Percentiles rank a stretch among this genome's conserved stretches.
phyloP scores from a whole-genome alignment of 768 basidiomycete species.

The Phlegmacium glaucopus region DNA sequence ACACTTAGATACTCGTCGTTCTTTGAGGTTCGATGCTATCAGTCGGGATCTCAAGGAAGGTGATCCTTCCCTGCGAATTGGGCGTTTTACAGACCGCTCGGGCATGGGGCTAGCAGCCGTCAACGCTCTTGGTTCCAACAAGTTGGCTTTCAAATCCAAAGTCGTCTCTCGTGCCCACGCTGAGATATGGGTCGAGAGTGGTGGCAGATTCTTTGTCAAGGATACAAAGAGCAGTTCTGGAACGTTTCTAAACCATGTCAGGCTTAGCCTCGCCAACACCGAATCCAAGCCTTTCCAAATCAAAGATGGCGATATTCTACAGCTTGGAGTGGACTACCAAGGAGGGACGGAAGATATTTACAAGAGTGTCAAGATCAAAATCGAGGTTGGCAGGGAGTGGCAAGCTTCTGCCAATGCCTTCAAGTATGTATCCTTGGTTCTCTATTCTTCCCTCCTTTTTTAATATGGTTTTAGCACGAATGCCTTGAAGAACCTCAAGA shows the following conservation, averaged over 20 bases:
- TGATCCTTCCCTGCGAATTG: constrained; percentile 77
- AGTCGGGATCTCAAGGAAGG: constrained; percentile 74
- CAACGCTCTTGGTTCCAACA: constrained; percentile 69
- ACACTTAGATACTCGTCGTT: constrained; percentile 86
- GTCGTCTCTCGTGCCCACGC: constrained; percentile 94
- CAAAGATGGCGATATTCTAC: constrained; percentile 92
- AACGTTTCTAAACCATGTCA: constrained; percentile 93
- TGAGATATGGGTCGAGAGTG: constrained; percentile 81
- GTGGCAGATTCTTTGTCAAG: constrained; percentile 76
- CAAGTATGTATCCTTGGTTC: constrained; percentile 52
- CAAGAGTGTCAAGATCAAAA: constrained; percentile 92
- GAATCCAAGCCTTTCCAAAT: constrained; percentile 76
- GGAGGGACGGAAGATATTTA: constrained; percentile 97
- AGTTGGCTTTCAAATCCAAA: constrained; percentile 93
- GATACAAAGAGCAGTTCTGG: constrained; percentile 90
- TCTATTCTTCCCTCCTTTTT: too few relatives aligned
- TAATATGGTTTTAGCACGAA: constrained; percentile 41
- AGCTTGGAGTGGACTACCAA: constrained; percentile 97
- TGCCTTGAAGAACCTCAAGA: constrained; percentile 75
- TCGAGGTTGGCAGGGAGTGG: constrained; percentile 91
- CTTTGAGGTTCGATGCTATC: constrained; percentile 91
- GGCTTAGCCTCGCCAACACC: constrained; percentile 79
- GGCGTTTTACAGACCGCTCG: constrained; percentile 89
- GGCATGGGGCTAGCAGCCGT: constrained; percentile 63
- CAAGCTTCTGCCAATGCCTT: constrained; percentile 85